Percentiles rank a stretch among this genome's conserved stretches.
phyloP scores from a whole-genome alignment of 1,284 basidiomycete species.

The Pascua guehoae region DNA sequence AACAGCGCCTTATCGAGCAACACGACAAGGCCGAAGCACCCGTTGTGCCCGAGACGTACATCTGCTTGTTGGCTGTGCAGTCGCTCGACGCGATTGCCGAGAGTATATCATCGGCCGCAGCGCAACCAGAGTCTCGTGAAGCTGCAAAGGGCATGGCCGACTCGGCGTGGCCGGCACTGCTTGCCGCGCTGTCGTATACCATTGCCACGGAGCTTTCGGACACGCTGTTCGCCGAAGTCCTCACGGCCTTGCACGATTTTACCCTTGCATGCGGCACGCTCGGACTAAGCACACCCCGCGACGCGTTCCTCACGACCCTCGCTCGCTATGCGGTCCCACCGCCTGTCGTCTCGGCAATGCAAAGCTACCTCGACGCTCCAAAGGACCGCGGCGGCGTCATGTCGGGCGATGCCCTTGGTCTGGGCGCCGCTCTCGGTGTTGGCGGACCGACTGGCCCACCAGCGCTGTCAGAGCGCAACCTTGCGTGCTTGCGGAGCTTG shows the following conservation, averaged over 20 bases:
- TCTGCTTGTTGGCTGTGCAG: constrained; percentile 85
- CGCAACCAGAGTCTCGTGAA: constrained; percentile 27
- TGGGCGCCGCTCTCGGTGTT: constrained; percentile 33
- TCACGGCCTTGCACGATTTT: constrained; percentile 74
- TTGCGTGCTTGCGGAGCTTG: constrained; percentile 82
- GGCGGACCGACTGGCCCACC: constrained; percentile 54
- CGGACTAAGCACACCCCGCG: constrained; percentile 76
- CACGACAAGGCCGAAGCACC: constrained; percentile 94
- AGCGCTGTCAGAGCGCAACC: constrained; percentile 77
- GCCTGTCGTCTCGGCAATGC: constrained; percentile 76
- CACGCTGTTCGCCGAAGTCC: constrained; percentile 64
- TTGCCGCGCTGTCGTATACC: constrained; percentile 82
- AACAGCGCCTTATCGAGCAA: constrained; percentile 90
- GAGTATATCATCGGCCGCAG: constrained; percentile 69
- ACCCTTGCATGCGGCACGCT: constrained; percentile 88
- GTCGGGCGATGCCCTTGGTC: constrained; percentile 67
- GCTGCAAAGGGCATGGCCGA: constrained; percentile 74
- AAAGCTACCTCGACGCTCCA: constrained; percentile 60
- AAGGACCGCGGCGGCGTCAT: constrained; percentile 52
- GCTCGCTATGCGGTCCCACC: constrained; percentile 84
- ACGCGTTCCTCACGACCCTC: constrained; percentile 83
- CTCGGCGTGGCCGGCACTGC: constrained; percentile 80
- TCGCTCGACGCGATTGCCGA: constrained; percentile 83
- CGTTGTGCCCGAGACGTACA: constrained; percentile 82
- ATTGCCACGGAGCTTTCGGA: constrained; percentile 80